Conservation (phyloP, 163 green algal genomes). For the Scenedesmus sp. region DNA sequence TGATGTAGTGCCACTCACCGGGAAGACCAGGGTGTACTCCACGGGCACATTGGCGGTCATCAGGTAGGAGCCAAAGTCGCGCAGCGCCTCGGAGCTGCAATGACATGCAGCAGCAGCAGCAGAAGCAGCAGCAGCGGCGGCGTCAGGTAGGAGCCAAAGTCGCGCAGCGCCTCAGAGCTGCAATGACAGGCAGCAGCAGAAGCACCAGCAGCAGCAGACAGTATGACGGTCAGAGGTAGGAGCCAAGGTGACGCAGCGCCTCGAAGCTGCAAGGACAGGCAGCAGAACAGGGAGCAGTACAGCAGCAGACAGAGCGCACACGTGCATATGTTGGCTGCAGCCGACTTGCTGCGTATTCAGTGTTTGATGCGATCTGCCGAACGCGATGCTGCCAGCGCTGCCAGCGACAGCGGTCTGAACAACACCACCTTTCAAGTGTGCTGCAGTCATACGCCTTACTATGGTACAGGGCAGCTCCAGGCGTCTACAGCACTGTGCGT, state of each 20-base stretch:
- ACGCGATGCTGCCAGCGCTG: too few species aligned
- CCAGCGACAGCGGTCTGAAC: too few species aligned
- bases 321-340: too few species aligned
- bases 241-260: conserved; percentile 15
- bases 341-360: too few species aligned
- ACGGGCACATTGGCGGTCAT: conserved; percentile 19
- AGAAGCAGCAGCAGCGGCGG: background rate
- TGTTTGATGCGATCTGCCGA: too few species aligned
- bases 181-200: background rate
- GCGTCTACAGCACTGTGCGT: too few species aligned
- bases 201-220: background rate
- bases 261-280: background rate
- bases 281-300: background rate
- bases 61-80: conserved; percentile 28
- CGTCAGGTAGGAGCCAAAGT: conserved; percentile 28
- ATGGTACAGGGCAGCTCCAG: too few species aligned
- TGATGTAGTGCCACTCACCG: background rate
- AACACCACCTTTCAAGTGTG: too few species aligned
- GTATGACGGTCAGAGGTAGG: background rate
- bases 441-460: too few species aligned
- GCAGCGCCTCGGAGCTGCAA: conserved; percentile 26
- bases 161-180: conserved; percentile 21
- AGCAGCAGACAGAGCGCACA: too few species aligned
- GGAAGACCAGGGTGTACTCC: conserved; percentile 9
- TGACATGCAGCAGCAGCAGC: background rate